A percentile compares a stretch with the other conserved stretches of the same genome.
Evolutionary conservation across 1,284 basidiomycete genomes (phyloP).

Genomic region (Trametes versicolor): DNA sequence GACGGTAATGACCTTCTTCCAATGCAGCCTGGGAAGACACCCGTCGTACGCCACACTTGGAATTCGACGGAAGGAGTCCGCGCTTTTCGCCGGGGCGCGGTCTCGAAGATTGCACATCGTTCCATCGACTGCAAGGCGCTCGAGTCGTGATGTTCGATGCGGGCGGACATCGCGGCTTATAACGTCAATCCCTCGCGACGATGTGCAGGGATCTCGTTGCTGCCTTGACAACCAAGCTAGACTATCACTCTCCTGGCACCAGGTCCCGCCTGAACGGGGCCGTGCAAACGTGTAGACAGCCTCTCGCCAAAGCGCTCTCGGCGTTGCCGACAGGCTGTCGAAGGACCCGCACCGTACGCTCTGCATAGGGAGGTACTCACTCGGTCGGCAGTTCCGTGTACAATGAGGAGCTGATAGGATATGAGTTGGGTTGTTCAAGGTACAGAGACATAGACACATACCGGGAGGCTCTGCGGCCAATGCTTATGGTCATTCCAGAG

Average conservation of each 20-base stretch:
- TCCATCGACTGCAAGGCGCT: too few relatives aligned
- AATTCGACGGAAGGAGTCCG: too few relatives aligned
- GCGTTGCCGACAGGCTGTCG: background rate
- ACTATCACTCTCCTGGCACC: background rate
- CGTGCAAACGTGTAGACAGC: background rate
- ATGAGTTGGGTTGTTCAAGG: background rate
- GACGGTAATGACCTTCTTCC: background rate
- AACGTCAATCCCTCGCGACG: too few relatives aligned
- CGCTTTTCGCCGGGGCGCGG: too few relatives aligned
- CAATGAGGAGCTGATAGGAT: slow-evolving; percentile 63
- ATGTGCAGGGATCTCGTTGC: background rate
- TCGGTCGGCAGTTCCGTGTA: slow-evolving; percentile 83
- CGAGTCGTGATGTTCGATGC: too few relatives aligned
- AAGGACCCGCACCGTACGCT: background rate
- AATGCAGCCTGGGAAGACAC: background rate
- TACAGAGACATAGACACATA: slow-evolving; percentile 39
- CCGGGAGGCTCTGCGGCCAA: slow-evolving; percentile 82
- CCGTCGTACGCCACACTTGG: too few relatives aligned
- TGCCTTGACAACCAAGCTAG: too few relatives aligned
- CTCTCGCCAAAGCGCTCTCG: background rate
- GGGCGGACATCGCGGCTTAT: too few relatives aligned
- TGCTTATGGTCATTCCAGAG: slow-evolving; percentile 60
- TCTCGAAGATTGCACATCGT: too few relatives aligned
- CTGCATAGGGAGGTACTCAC: slow-evolving; percentile 44
- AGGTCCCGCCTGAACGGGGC: background rate